Conservation (phyloP, 2,329 filamentous ascomycete genomes). For the Venturia nashicola region DNA sequence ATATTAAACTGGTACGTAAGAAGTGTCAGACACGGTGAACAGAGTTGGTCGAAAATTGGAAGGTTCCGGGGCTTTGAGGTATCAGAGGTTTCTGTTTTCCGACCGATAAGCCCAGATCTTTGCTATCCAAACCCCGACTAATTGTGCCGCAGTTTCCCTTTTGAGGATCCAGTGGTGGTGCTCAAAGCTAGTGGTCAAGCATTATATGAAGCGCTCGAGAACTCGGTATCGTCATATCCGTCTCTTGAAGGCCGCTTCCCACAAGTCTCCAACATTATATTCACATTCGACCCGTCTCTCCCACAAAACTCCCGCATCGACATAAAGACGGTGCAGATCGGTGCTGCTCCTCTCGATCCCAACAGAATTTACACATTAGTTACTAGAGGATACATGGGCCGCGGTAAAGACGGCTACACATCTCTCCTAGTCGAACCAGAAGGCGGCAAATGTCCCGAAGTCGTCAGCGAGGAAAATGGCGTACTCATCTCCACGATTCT, state of each 20-base stretch:
- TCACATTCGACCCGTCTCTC: slow-evolving; percentile 55
- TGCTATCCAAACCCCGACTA: neutral
- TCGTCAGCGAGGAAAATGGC: slow-evolving; percentile 78
- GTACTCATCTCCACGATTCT: slow-evolving; percentile 77
- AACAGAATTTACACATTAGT: slow-evolving; percentile 58
- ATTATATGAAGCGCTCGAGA: slow-evolving; percentile 71
- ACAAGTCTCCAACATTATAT: slow-evolving; percentile 73
- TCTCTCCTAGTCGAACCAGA: slow-evolving; percentile 63
- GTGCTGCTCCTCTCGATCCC: slow-evolving; percentile 47
- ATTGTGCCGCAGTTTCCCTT: slow-evolving; percentile 50
- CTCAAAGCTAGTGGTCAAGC: slow-evolving; percentile 59
- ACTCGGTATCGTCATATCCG: slow-evolving; percentile 67
- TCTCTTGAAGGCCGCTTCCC: slow-evolving; percentile 74
- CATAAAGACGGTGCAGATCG: slow-evolving; percentile 44
- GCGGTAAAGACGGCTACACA: slow-evolving; percentile 75
- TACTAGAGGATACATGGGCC: slow-evolving; percentile 79
- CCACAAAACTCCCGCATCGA: slow-evolving; percentile 49
- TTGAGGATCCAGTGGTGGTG: slow-evolving; percentile 80
- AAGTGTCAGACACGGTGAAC: neutral
- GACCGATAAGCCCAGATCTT: neutral
- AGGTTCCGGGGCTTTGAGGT: neutral
- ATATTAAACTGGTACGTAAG: slow-evolving; percentile 54
- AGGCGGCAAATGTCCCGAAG: slow-evolving; percentile 63
- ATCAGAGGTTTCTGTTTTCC: neutral
- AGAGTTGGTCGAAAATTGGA: neutral